Evolutionary conservation across 2,329 filamentous ascomycete species (phyloP), one percentile per base, ranked within the genome.

Genomic region (Albophoma yamanashiensis): DNA sequence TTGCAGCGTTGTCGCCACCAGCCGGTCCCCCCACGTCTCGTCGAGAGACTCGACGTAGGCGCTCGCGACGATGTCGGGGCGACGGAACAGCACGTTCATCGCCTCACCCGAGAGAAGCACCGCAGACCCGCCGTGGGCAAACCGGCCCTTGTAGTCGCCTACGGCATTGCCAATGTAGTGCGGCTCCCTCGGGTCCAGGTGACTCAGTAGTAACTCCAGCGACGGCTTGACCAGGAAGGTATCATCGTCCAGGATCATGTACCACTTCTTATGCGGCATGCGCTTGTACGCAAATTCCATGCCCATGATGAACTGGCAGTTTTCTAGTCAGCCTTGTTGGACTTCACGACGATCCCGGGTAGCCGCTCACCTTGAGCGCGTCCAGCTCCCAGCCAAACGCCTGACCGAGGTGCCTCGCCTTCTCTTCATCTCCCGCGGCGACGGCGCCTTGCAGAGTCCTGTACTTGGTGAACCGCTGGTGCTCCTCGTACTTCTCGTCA

Each of bases 201-300:
- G 80, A 22, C 74, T 73, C 17, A 84, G 72, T 15, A 84, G 69
- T 1, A 77, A 68, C 50, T 73, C 70, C 36, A 84, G 68, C 15
- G 81, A 81, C 3, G 77, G 73, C 58, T 75, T 75, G 53, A 83
- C 73, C 53, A 84, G 67, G 66, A 79, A 84, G 0, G 80, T 84
- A 66, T 85, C 82, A 68, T 84, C 82, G 68, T 84, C 82, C 17
- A 82, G 69, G 63, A 84, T 78, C 62, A 84, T 68, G 65, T 83
- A 84, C 82, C 82, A 84, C 67, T 82, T 82, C 71, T 83, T 84
- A 62, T 74, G 68, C 0, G 81, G 82, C 66, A 83, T 73, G 20
- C 70, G 73, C 45, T 73, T 69, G 71, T 79, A 82, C 25, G 78
- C 73, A 62, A 81, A 75, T 64, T 83, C 79, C 64, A 85, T 76